Evolutionary conservation across 495 filamentous ascomycete genomes (phyloP), one percentile per base, ranked within the genome.

Genomic region (Chlorociboria aeruginascens): DNA sequence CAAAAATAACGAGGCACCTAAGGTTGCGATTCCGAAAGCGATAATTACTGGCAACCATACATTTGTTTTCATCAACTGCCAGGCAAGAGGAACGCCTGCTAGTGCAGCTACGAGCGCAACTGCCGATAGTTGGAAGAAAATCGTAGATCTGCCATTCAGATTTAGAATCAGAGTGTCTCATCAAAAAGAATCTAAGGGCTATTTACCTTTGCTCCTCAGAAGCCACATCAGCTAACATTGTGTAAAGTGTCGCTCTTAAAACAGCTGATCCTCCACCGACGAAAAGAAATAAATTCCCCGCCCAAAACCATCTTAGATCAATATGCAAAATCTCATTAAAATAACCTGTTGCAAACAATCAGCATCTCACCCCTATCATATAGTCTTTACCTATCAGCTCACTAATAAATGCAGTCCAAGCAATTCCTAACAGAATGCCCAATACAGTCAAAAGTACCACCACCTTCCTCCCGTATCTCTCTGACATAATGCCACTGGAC

Each of bases 211-310:
- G 11, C 13, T 51, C 42, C 32, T 45, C 48, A 7, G 48, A 20
- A 14, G 40, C 42, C 12, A 51, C 48, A 33, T 51, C 48, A 4
- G 48, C 40, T 14, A 51, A 11, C 1, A 51, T 51, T 8, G 41
- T 38, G 9, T 38, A 51, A 32, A 38, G 13, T 12, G 32, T 46
- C 8, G 40, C 14, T n/a, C 13, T 37, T 7, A 29, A 0, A 12
- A 51, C 48, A 13, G 28, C 8, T 11, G 48, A 51, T 16, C 48
- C 48, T 20, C 48, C 48, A 17, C 48, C 48, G 12, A 51, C 30
- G 30, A 44, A 20, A 16, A 45, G 41, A 28, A 45, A 38, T 3
- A 33, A 40, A 45, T 51, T 51, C 11, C 41, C 40, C 4, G 34
- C 32, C 48, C 40, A 45, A 29, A 32, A 45, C 48, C 48, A 51